Percentiles rank a stretch among this genome's conserved stretches.
Conservation (phyloP, 306 rosid species). For the Hippophae gyantsensis region DNA sequence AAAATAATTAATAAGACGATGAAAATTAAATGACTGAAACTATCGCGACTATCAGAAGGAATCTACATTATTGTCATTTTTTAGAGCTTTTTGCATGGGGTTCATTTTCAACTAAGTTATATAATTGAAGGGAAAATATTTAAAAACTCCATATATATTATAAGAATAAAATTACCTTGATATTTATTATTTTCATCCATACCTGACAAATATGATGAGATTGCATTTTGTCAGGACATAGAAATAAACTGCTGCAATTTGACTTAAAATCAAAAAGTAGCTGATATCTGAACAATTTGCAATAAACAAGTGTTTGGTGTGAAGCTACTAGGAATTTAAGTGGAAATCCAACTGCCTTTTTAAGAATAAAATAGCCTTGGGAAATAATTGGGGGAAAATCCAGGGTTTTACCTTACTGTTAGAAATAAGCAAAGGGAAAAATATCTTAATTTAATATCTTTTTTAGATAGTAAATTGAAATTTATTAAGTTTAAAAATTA, state of each 20-base stretch:
- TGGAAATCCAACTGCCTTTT: no score
- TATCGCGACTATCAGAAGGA: not conserved
- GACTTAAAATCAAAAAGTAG: not conserved
- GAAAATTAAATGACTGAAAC: no score
- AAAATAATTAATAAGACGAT: no score
- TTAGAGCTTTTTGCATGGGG: conserved; percentile 1
- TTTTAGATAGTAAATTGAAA: no score
- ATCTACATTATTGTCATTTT: conserved; percentile 7
- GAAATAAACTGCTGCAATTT: not conserved
- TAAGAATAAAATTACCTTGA: not conserved
- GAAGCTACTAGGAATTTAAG: no score
- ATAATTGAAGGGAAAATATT: not conserved
- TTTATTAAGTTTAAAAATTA: no score
- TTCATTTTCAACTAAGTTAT: conserved; percentile 6
- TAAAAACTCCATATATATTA: not conserved
- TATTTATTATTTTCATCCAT: conserved; percentile 1
- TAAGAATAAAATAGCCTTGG: no score
- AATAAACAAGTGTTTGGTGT: not conserved
- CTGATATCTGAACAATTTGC: not conserved
- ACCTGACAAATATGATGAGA: conserved; percentile 6
- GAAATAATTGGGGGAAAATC: no score
- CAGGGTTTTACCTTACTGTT: no score
- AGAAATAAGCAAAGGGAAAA: no score
- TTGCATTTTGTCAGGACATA: not conserved
- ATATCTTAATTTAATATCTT: no score